A percentile compares a stretch with the other conserved stretches of the same genome.
These are phyloP conservation scores for Colletotrichum phormii DNA, from an alignment of 2,329 filamentous ascomycete species.

Conservation along the genomic window DNA sequence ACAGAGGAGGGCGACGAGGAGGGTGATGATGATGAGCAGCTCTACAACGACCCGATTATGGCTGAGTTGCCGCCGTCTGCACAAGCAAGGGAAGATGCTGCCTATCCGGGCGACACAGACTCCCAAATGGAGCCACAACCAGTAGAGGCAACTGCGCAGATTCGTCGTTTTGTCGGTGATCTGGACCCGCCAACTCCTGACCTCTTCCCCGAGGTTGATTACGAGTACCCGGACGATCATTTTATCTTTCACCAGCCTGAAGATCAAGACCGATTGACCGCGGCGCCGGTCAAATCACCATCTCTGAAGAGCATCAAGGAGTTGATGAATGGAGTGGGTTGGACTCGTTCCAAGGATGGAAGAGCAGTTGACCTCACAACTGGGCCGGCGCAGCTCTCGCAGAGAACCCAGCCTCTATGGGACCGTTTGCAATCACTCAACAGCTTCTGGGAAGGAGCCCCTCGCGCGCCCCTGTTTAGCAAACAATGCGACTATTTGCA, in stretches of 20 bases:
- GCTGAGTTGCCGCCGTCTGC: slow-evolving; percentile 4
- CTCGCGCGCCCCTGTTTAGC: slow-evolving; percentile 6
- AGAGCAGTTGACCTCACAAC: background rate
- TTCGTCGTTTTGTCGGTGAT: slow-evolving; percentile 2
- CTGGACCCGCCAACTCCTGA: background rate
- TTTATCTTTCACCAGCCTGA: slow-evolving; percentile 14
- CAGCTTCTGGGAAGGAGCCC: slow-evolving; percentile 17
- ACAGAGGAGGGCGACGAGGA: background rate
- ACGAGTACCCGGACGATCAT: slow-evolving; percentile 19
- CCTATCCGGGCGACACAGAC: background rate
- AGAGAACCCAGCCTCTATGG: slow-evolving; percentile 13
- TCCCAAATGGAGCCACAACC: background rate
- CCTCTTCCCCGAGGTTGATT: background rate
- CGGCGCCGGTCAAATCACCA: background rate
- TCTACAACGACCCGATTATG: slow-evolving; percentile 26
- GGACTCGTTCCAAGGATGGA: background rate
- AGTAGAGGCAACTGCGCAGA: background rate
- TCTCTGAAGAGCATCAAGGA: slow-evolving; percentile 13
- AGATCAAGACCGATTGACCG: background rate
- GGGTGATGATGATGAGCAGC: background rate
- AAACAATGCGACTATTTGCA: slow-evolving; percentile 26
- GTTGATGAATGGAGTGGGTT: slow-evolving; percentile 18
- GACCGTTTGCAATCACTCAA: background rate
- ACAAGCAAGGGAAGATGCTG: background rate
- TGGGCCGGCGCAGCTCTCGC: background rate